A percentile compares a stretch with the other conserved stretches of the same genome.
These are phyloP conservation scores for Candida maesae DNA, from an alignment of 805 yeast species.

Conservation along the genomic window DNA sequence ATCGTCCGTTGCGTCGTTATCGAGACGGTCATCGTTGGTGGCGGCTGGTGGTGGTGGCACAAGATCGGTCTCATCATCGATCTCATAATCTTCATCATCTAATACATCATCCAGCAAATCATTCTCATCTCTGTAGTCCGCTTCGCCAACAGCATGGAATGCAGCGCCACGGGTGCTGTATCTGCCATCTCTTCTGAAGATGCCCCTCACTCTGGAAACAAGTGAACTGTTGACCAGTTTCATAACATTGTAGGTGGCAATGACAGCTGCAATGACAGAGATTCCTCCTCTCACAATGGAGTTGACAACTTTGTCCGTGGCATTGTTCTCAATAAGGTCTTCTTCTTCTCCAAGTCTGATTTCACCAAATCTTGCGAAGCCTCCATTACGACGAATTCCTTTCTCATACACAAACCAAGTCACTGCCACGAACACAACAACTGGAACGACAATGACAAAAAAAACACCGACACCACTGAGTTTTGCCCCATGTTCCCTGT, in stretches of 20 bases:
- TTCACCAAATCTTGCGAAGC: conserved; percentile 66
- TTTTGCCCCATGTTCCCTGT: conserved; percentile 47
- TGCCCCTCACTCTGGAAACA: conserved; percentile 15
- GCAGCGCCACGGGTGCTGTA: conserved; percentile 23
- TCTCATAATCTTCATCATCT: conserved; percentile 24
- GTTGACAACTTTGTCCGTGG: conserved; percentile 61
- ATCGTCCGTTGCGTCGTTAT: conserved; percentile 3
- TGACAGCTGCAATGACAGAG: conserved; percentile 31
- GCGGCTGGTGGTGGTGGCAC: conserved; percentile 8
- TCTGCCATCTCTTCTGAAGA: conserved; percentile 20
- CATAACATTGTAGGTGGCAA: conserved; percentile 29
- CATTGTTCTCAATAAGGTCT: conserved; percentile 53
- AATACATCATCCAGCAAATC: conserved; percentile 24
- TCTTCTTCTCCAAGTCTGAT: conserved; percentile 80
- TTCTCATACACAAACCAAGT: conserved; percentile 62
- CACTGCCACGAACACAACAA: conserved; percentile 36
- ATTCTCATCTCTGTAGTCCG: conserved; percentile 24
- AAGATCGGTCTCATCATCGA: conserved; percentile 25
- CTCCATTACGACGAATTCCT: conserved; percentile 75
- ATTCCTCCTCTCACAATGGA: conserved; percentile 31
- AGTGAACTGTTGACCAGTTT: conserved; percentile 22
- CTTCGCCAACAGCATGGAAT: conserved; percentile 18
- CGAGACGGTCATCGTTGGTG: conserved; percentile 6
- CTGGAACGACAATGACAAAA: conserved; percentile 53
- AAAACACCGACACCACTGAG: conserved; percentile 48